Base-by-base conservation (phyloP, 2,329 filamentous ascomycete genomes). In the Colletotrichum sojae region DNA sequence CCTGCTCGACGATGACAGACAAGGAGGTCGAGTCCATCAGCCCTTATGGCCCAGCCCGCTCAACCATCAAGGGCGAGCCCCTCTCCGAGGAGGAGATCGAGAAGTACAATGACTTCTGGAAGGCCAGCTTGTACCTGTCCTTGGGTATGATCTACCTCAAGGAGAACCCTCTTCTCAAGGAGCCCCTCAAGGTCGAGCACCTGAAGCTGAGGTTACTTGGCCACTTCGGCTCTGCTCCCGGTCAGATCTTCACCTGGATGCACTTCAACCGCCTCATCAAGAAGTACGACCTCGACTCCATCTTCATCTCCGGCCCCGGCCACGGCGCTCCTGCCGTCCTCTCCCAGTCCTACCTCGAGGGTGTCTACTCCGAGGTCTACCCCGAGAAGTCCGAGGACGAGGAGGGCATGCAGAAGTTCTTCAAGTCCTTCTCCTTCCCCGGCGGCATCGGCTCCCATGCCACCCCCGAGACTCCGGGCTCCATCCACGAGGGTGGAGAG, bases 201-300 rank as follows among this genome's bases (percentile, higher is more conserved):
- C 84, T 94, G 81, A 95, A 95, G 81, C 85, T 87, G 68, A 89
- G 92, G 72, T 83, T 94, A 9, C 84, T 95, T 2, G 92, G 92
- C 46, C 92, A 95, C 77, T 95, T 93, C 85, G 92, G 92, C 62
- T 93, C 91, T 3, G 92, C 92, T 57, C 90, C 92, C n/a, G 92
- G 92, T 15, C 92, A 94, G 79, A 90, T 91, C 67, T 94, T 95
- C 80, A 92, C 91, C 40, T 94, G 90, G 79, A 92, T 94, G 83
- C 92, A 94, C 81, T 92, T 94, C 85, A 94, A 94, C 80, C 90
- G 92, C 40, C 82, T 94, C 68, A 94, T 94, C 84, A 94, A 92
- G 79, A 94, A 94, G 80, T 92, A 94, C 75, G 88, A 93, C 72
- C 82, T 94, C 57, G 86, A 95, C 75, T 86, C 88, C 36, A 85